Evolutionary conservation across 192 early-diverging fungal genomes (phyloP).

Genomic region (Polychytrium aggregatum): DNA sequence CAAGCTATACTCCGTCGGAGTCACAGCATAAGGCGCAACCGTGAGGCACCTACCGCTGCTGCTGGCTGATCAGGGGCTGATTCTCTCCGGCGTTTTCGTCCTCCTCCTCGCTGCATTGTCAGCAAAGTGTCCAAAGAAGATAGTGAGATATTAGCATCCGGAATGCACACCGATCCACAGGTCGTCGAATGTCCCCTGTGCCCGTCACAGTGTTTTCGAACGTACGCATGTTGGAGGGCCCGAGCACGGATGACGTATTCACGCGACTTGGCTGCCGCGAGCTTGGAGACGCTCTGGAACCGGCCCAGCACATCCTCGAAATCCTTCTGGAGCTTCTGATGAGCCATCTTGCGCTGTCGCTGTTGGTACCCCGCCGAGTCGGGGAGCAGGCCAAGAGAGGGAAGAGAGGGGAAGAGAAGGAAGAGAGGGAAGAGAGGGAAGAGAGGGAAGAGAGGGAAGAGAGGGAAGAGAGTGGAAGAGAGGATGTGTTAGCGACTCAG

Average conservation of each 20-base stretch:
- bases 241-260: constrained; percentile 73
- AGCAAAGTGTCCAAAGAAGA: no score
- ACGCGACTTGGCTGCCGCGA: constrained; percentile 71
- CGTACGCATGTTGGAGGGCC: no score
- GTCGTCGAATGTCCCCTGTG: no score
- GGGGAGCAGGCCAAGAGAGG: neutral
- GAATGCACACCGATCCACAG: no score
- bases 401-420: no score
- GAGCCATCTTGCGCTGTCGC: constrained; percentile 70
- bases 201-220: no score
- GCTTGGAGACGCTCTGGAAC: constrained; percentile 76
- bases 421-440: no score
- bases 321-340: constrained; percentile 89
- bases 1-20: no score
- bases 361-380: constrained; percentile 8
- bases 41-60: constrained; percentile 17
- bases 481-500: neutral
- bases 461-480: neutral
- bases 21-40: no score
- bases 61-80: constrained; percentile 39
- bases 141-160: no score
- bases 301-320: constrained; percentile 84
- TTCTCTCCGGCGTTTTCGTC: constrained; percentile 45
- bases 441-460: neutral
- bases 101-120: constrained; percentile 11